phyloP scores from a whole-genome alignment of 2,329 filamentous ascomycete genomes.

The Trichoderma lentiforme region DNA sequence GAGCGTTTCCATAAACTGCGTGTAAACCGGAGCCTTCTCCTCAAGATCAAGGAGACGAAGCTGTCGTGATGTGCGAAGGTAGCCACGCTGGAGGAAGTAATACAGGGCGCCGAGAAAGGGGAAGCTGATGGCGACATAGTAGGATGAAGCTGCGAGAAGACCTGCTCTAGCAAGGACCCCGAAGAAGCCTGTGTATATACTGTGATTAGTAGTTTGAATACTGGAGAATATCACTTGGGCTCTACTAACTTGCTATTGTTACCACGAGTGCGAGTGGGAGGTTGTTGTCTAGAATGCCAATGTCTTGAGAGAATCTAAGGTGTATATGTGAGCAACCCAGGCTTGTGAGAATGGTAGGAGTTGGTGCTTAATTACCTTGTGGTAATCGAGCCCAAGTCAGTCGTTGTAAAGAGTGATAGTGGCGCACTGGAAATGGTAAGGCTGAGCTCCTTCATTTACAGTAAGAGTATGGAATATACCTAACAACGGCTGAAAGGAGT shows the following conservation, averaged over 20 bases:
- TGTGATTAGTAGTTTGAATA: background rate
- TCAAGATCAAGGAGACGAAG: constrained; percentile 42
- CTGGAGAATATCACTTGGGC: too few relatives aligned
- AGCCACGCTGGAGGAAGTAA: constrained; percentile 42
- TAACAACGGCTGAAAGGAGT: constrained; percentile 23
- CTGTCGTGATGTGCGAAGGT: constrained; percentile 43
- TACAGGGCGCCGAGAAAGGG: constrained; percentile 41
- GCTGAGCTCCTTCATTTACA: too few relatives aligned
- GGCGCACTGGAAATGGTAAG: background rate
- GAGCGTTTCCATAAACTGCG: constrained; percentile 44
- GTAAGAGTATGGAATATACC: background rate
- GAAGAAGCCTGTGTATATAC: constrained; percentile 34
- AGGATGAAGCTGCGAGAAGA: constrained; percentile 26
- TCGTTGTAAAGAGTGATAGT: background rate
- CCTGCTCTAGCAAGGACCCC: constrained; percentile 26
- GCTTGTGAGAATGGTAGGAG: background rate
- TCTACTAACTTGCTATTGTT: constrained; percentile 34
- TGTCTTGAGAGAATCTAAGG: constrained; percentile 40
- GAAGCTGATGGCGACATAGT: constrained; percentile 39
- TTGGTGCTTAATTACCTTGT: background rate
- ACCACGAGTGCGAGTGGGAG: constrained; percentile 36
- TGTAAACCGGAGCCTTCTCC: constrained; percentile 39
- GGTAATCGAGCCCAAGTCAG: background rate
- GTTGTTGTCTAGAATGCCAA: constrained; percentile 42
- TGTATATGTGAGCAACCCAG: constrained; percentile 23